A percentile compares a stretch with the other conserved stretches of the same genome.
Conservation (phyloP, 2,329 filamentous ascomycete genomes). For the Cladophialophora immunda region DNA sequence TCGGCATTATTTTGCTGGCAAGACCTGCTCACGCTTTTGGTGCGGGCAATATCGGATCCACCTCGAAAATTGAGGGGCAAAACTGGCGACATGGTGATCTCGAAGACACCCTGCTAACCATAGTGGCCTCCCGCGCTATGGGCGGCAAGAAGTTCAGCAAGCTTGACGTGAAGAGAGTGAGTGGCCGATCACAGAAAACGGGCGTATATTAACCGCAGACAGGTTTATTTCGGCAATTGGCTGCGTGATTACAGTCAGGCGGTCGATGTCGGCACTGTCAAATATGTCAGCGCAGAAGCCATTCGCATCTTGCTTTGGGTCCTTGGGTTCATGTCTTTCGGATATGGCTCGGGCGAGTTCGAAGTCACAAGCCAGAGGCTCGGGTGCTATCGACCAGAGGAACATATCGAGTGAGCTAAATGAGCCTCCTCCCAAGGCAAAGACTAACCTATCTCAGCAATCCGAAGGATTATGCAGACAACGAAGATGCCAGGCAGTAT, state of each 20-base stretch:
- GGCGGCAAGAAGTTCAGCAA: slow-evolving; percentile 86
- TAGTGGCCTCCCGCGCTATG: slow-evolving; percentile 70
- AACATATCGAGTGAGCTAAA: slow-evolving; percentile 75
- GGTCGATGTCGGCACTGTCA: slow-evolving; percentile 90
- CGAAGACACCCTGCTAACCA: slow-evolving; percentile 83
- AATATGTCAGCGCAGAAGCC: slow-evolving; percentile 87
- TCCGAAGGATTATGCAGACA: slow-evolving; percentile 86
- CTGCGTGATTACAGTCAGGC: slow-evolving; percentile 92
- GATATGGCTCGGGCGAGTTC: slow-evolving; percentile 83
- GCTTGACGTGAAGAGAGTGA: slow-evolving; percentile 73
- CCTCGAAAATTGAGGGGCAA: slow-evolving; percentile 81
- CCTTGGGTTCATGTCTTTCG: slow-evolving; percentile 88
- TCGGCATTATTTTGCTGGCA: slow-evolving; percentile 68
- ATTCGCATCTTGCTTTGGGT: slow-evolving; percentile 90
- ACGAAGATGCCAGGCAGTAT: slow-evolving; percentile 82
- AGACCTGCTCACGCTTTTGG: slow-evolving; percentile 79
- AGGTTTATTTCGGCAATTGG: slow-evolving; percentile 98
- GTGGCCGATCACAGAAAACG: slow-evolving; percentile 10
- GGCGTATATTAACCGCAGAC: slow-evolving; percentile 3
- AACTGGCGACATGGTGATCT: slow-evolving; percentile 95
- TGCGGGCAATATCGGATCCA: slow-evolving; percentile 82
- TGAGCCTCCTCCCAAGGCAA: slow-evolving; percentile 26
- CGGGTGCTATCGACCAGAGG: slow-evolving; percentile 81
- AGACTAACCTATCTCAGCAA: slow-evolving; percentile 47
- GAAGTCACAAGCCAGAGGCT: slow-evolving; percentile 82